Percentiles rank a stretch among this genome's conserved stretches.
Evolutionary conservation across 192 early-diverging fungal species (phyloP).

Genomic region (Backusella circina): DNA sequence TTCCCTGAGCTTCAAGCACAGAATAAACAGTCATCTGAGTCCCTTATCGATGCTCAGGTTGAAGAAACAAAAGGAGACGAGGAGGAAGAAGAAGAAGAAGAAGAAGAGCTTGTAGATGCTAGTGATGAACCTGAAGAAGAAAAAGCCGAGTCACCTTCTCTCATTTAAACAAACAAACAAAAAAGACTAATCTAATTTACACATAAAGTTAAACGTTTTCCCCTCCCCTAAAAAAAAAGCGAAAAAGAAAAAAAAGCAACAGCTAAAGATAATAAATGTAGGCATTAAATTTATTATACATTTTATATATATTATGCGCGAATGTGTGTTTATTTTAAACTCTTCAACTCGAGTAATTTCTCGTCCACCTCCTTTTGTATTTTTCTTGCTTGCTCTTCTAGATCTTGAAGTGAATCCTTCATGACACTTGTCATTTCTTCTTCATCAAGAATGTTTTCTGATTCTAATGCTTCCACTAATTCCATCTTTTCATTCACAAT

Average conservation of each 20-base stretch:
- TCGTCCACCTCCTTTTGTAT: neutral
- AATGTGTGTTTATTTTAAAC: neutral
- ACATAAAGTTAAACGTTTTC: neutral
- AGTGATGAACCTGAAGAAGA: neutral
- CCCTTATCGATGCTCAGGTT: neutral
- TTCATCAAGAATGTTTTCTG: neutral
- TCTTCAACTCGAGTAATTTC: neutral
- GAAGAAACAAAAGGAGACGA: neutral
- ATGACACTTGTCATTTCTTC: neutral
- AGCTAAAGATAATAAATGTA: constrained; percentile 5
- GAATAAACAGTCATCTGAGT: neutral
- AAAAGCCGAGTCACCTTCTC: neutral
- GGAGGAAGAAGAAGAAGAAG: neutral
- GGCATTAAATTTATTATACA: constrained; percentile 1
- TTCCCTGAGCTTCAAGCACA: constrained; percentile 68
- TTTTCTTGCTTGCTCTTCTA: neutral
- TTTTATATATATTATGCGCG: neutral
- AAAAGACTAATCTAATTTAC: neutral
- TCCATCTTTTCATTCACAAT: neutral
- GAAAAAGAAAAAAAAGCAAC: neutral
- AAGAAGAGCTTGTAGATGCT: neutral
- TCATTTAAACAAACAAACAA: neutral
- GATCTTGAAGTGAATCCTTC: neutral
- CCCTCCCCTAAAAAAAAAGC: neutral
- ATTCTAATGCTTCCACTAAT: neutral